phyloP scores from a whole-genome alignment of 2,329 filamentous ascomycete species.

The Sporothrix luriei region DNA sequence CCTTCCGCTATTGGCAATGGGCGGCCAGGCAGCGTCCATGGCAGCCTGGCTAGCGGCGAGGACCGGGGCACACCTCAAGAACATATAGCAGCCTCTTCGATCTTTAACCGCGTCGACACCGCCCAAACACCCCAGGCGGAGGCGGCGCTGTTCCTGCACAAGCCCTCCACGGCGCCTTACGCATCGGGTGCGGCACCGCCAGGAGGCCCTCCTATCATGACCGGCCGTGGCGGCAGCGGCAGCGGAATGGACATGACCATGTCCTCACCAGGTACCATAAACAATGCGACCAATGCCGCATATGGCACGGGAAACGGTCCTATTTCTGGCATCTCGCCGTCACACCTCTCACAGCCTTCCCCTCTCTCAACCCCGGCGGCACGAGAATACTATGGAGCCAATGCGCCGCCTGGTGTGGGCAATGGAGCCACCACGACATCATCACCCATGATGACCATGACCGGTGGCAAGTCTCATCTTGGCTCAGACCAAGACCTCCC shows the following conservation, averaged over 20 bases:
- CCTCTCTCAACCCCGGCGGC: conserved; percentile 48
- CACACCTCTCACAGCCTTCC: conserved; percentile 40
- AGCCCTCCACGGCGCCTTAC: conserved; percentile 49
- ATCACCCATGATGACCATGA: conserved; percentile 55
- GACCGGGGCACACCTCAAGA: conserved; percentile 61
- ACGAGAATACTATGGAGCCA: conserved; percentile 54
- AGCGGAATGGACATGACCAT: conserved; percentile 57
- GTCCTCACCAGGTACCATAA: conserved; percentile 46
- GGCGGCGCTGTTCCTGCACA: conserved; percentile 63
- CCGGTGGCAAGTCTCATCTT: conserved; percentile 48
- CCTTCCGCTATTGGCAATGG: conserved; percentile 25
- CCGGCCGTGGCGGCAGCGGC: conserved; percentile 44
- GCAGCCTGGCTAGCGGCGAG: conserved; percentile 52
- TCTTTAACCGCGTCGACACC: conserved; percentile 55
- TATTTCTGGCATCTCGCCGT: conserved; percentile 48
- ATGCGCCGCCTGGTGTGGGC: conserved; percentile 34
- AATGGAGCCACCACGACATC: conserved; percentile 28
- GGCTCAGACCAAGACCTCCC: conserved; percentile 68
- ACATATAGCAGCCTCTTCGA: conserved; percentile 40
- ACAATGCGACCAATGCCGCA: conserved; percentile 3
- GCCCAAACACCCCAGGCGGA: conserved; percentile 59
- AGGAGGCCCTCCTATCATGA: background rate
- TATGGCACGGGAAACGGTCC: conserved; percentile 32
- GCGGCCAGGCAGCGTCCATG: conserved; percentile 49
- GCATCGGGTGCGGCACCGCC: background rate